Percentiles rank a stretch among this genome's conserved stretches.
Evolutionary conservation across 305 asterid genomes (phyloP).

Genomic region (Rubia balearica): DNA sequence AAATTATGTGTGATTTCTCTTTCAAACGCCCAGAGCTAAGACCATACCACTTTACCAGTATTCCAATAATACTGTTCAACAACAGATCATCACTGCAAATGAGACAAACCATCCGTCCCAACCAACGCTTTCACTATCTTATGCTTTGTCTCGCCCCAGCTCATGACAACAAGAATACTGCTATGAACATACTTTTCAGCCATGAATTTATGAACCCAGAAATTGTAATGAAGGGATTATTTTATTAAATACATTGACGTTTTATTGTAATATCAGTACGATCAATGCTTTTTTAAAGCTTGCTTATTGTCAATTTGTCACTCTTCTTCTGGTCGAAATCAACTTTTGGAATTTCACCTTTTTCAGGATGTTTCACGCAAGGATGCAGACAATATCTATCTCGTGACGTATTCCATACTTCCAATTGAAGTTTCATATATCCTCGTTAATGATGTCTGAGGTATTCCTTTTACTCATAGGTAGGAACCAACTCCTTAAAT

Average conservation of each 20-base stretch:
- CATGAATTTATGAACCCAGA: not conserved
- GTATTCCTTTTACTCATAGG: not conserved
- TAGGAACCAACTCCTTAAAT: not conserved
- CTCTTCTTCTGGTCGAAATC: not conserved
- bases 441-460: not conserved
- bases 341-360: not conserved
- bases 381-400: not conserved
- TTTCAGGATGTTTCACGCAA: not conserved
- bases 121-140: no score
- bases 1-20: conserved; percentile 19
- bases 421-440: not conserved
- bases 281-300: not conserved
- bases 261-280: not conserved
- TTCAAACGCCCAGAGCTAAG: conserved; percentile 14
- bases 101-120: no score
- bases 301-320: not conserved
- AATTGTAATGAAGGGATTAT: not conserved
- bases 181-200: not conserved
- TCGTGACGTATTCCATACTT: not conserved
- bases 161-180: conserved; percentile 18
- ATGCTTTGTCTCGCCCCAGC: conserved; percentile 4
- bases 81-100: conserved; percentile 21
- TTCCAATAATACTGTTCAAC: conserved; percentile 6
- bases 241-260: no score
- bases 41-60: not conserved